Evolutionary conservation across 2,329 filamentous ascomycete genomes (phyloP).

Genomic region (Aaosphaeria pasadenensis): DNA sequence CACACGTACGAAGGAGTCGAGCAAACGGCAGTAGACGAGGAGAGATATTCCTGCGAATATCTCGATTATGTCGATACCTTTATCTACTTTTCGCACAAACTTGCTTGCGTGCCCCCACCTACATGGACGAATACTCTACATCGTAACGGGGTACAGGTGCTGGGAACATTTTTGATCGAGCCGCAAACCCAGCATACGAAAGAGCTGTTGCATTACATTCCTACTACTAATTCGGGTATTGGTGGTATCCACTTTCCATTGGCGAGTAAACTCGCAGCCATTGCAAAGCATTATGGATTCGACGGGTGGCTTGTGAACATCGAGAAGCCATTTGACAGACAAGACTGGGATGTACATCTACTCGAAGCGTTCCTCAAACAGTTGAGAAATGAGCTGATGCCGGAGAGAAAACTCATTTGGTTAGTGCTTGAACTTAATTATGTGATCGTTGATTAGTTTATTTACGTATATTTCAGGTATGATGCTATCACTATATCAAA

Average conservation of each 20-base stretch:
- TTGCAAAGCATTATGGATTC: slow-evolving; percentile 43
- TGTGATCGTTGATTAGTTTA: neutral
- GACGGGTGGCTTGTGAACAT: slow-evolving; percentile 50
- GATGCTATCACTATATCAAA: slow-evolving; percentile 45
- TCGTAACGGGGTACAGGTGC: slow-evolving; percentile 42
- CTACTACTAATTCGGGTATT: slow-evolving; percentile 4
- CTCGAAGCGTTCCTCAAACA: slow-evolving; percentile 39
- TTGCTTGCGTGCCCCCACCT: slow-evolving; percentile 44
- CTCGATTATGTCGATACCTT: slow-evolving; percentile 44
- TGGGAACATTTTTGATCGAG: slow-evolving; percentile 47
- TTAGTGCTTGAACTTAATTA: slow-evolving; percentile 14
- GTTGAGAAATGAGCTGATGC: slow-evolving; percentile 29
- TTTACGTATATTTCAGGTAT: slow-evolving; percentile 36
- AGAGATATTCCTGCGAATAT: slow-evolving; percentile 43
- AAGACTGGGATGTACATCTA: slow-evolving; percentile 24
- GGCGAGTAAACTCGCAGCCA: slow-evolving; percentile 36
- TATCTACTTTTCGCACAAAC: slow-evolving; percentile 49
- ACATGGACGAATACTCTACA: slow-evolving; percentile 48
- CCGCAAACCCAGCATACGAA: slow-evolving; percentile 34
- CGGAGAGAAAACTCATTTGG: slow-evolving; percentile 38
- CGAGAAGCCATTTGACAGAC: slow-evolving; percentile 40
- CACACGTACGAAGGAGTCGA: slow-evolving; percentile 42
- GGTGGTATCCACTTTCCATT: slow-evolving; percentile 26
- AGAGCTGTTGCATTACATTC: slow-evolving; percentile 19
- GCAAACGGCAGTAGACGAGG: slow-evolving; percentile 21